phyloP scores from a whole-genome alignment of 208 protist genomes.

The Leishmania tarentolae region DNA sequence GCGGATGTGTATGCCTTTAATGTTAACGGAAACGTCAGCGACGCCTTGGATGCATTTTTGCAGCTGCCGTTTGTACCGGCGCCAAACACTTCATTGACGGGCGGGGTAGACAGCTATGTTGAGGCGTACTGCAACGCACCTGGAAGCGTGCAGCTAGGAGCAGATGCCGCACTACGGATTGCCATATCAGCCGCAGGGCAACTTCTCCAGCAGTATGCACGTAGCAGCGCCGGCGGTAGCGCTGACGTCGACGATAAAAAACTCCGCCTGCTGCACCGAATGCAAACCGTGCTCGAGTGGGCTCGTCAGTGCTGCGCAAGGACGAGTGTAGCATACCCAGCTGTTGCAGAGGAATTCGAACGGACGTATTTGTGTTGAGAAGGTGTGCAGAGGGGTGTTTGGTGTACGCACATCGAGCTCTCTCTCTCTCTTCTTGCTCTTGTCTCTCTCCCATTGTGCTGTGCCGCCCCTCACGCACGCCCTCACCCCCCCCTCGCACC shows the following conservation, averaged over 20 bases:
- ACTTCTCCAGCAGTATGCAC: conserved; percentile 22
- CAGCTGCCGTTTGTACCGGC: conserved; percentile 66
- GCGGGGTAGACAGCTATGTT: conserved; percentile 29
- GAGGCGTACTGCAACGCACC: conserved; percentile 37
- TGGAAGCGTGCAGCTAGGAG: conserved; percentile 30
- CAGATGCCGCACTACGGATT: conserved; percentile 40
- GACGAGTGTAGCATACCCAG: conserved; percentile 32
- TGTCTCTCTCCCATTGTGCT: not conserved
- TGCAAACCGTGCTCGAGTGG: conserved; percentile 56
- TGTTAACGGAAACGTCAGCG: conserved; percentile 39
- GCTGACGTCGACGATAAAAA: conserved; percentile 22
- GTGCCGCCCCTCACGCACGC: not conserved
- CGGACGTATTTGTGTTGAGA: conserved; percentile 34
- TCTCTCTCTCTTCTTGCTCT: conserved; percentile 6
- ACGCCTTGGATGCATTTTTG: conserved; percentile 49
- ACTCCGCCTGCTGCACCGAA: conserved; percentile 40
- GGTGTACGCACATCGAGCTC: conserved; percentile 2
- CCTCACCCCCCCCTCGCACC: not conserved
- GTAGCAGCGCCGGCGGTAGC: conserved; percentile 23
- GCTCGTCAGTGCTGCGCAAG: conserved; percentile 56
- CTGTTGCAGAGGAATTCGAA: conserved; percentile 50
- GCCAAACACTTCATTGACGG: conserved; percentile 19
- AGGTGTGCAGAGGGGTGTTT: not conserved
- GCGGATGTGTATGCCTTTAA: conserved; percentile 53
- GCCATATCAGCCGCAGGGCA: conserved; percentile 27